phyloP scores from a whole-genome alignment of 176 grass and related monocot genomes.

The Phyllostachys edulis region DNA sequence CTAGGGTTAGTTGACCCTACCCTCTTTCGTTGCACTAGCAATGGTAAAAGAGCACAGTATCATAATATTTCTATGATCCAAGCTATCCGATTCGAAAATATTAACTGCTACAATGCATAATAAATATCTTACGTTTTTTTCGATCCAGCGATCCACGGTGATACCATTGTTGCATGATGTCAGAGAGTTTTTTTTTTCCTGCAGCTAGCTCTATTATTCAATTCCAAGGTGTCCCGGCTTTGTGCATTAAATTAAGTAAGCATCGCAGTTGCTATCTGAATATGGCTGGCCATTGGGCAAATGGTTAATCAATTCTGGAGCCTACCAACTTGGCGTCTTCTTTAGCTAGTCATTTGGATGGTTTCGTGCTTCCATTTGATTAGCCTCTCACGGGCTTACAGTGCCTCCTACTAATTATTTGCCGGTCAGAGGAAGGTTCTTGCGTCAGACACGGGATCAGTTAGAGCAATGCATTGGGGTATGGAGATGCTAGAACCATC shows the following conservation, averaged over 20 bases:
- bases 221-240: background rate
- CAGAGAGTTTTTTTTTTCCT: no score
- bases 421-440: slow-evolving; percentile 35
- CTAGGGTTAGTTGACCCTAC: no score
- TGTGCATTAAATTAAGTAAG: slow-evolving; percentile 12
- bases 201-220: background rate
- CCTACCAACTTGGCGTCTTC: slow-evolving; percentile 37
- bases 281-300: background rate
- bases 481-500: background rate
- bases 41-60: no score
- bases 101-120: no score
- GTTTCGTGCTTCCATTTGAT: background rate
- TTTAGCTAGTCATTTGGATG: slow-evolving; percentile 11
- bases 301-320: slow-evolving; percentile 21
- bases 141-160: no score
- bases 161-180: no score
- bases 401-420: background rate
- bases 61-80: no score
- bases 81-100: no score
- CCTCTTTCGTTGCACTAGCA: no score
- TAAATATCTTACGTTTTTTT: no score
- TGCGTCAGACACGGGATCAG: slow-evolving; percentile 28
- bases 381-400: background rate
- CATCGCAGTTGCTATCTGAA: background rate
- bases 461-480: background rate